Evolutionary conservation across 2,329 filamentous ascomycete species (phyloP), one percentile per base, ranked within the genome.

Genomic region (Beauveria varroae): DNA sequence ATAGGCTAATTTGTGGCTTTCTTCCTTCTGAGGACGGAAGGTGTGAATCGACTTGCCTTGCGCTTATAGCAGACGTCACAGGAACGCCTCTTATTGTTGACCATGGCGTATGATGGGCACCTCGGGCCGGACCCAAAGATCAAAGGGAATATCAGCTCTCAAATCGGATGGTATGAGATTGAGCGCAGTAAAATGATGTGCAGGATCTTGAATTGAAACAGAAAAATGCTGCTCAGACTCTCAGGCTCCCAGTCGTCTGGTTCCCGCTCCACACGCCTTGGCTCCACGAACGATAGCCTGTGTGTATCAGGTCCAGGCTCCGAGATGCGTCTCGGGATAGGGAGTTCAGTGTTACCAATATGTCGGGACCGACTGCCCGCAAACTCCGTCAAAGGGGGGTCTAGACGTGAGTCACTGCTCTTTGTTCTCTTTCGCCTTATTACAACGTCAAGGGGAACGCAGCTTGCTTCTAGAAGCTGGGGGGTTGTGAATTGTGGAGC

Each of bases 31-130:
- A 16, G 47, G 41, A 10, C 22, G 16, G 43, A 46, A 7, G 12
- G 47, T 12, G 30, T 18, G 16, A 5, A 26, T n/a, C 10, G 12
- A 52, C 47, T 59, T 71, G 78, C 79, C 77, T 81, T 81, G 66
- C 77, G 71, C 65, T 71, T 75, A 66, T 79, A 77, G 64, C 79
- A 81, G 18, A 78, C 75, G 65, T 81, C 79, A 65, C 79, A 81
- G 14, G 79, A 78, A 60, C 67, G 64, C 43, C 64, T 56, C 49
- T 56, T 46, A 3, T 57, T 64, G 43, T 57, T 62, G 7, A 55
- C 60, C 61, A 56, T 53, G 18, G 8, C 47, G 46, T 24, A 24
- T 28, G 18, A 26, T 47, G n/a, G 43, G 20, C 12, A 26, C n/a
- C 9, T 47, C 18, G 28, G 26, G 18, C 7, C 9, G 18, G 26